Evolutionary conservation across 2,329 filamentous ascomycete genomes (phyloP).

Genomic region (Neonectria sp.): DNA sequence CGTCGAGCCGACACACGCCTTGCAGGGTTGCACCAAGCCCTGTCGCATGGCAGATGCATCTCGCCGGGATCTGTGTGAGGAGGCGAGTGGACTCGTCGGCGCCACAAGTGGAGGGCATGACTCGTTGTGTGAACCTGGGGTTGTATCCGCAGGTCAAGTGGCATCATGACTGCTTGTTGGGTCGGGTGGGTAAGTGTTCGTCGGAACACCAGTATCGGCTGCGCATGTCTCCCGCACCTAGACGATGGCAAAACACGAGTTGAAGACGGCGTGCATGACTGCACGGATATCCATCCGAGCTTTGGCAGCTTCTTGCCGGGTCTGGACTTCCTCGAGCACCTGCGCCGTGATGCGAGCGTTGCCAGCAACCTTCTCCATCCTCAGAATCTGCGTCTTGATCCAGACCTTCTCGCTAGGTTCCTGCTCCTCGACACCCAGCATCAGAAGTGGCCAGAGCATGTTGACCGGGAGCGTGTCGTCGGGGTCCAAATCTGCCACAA

Average conservation of each 20-base stretch:
- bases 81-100: conserved; percentile 18
- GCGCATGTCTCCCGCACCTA: conserved; percentile 23
- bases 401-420: conserved; percentile 62
- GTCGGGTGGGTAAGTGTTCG: background rate
- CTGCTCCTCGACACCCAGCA: conserved; percentile 70
- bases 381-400: conserved; percentile 65
- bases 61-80: background rate
- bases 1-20: conserved; percentile 41
- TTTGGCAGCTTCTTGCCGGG: conserved; percentile 58
- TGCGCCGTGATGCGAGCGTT: conserved; percentile 62
- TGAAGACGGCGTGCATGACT: conserved; percentile 65
- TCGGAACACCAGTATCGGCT: background rate
- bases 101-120: conserved; percentile 13
- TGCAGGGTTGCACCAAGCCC: conserved; percentile 21
- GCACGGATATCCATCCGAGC: conserved; percentile 60
- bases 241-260: conserved; percentile 68
- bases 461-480: conserved; percentile 67
- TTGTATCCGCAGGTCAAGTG: background rate
- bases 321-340: conserved; percentile 62
- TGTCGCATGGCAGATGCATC: conserved; percentile 28
- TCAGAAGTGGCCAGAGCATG: conserved; percentile 70
- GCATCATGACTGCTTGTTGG: background rate
- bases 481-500: conserved; percentile 56
- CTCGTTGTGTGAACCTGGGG: conserved; percentile 9
- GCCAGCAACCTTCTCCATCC: conserved; percentile 62